Base-by-base conservation (phyloP, 345 rosid species). In the Gossypium rotundifolium region DNA sequence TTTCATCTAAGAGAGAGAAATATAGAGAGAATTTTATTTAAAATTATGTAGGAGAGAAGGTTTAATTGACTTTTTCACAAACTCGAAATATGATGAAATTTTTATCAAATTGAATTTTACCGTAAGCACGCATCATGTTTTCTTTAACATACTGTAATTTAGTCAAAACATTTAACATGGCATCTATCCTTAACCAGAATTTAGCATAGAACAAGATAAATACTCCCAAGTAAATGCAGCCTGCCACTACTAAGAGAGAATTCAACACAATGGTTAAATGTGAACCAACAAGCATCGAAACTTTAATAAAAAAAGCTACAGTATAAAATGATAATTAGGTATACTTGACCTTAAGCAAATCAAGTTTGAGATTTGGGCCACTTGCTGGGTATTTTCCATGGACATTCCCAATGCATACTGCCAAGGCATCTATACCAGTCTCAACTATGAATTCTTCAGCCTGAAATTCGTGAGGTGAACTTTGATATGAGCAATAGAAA, bases 341-440 rank as follows among this genome's bases (percentile, higher is more conserved):
- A 67, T 72, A 69, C 48, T 63, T 63, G 29, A 92, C 98, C 93
- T 92, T 80, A 5, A 94, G 97, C 78, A 94, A 82, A 84, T 92
- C 95, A 57, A 92, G 89, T 79, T 87, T 90, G 77, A 94, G 93
- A 77, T 84, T 85, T 64, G 98, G 97, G 64, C 98, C 98, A 65
- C 87, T 86, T 72, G 89, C 79, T 11, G 97, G 95, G 81, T 94
- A 94, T 80, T 94, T 94, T 74, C 98, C 97, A 77, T 94, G 97
- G 61, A 94, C 93, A 82, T 94, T 94, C 44, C 98, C 98, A n/a
- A 94, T 92, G 73, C 98, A 94, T 70, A 92, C 95, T 9, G 98
- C 98, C 85, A 94, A 71, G 77, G 97, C 93, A 83, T 92, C 95
- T 83, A 94, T 88, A 60, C 92, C 91, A 69, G 97, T 91, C 81